Conservation (phyloP, 129 eudicot species). For the Deinandra increscens region DNA sequence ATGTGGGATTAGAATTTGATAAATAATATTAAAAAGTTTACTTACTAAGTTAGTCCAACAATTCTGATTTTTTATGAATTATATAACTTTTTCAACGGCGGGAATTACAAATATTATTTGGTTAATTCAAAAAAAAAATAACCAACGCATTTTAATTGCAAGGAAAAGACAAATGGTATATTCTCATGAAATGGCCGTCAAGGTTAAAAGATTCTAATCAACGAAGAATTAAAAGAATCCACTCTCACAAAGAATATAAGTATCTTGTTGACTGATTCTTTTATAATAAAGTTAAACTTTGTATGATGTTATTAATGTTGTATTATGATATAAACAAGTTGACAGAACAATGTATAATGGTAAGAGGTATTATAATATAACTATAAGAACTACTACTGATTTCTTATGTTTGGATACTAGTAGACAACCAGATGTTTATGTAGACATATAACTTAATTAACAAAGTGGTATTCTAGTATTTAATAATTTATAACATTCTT, state of each 20-base stretch:
- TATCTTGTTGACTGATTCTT: not conserved
- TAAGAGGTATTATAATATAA: not conserved
- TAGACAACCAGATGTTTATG: no score
- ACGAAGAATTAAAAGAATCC: not conserved
- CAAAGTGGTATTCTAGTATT: no score
- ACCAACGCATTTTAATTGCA: not conserved
- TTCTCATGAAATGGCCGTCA: conserved; percentile 28
- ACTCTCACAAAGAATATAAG: not conserved
- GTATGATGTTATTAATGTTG: conserved; percentile 16
- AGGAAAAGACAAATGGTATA: conserved; percentile 21
- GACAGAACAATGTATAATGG: not conserved
- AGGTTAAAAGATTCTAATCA: conserved; percentile 21
- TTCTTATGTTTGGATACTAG: no score
- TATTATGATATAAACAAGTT: not conserved
- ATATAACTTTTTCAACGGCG: no score
- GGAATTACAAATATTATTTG: not conserved
- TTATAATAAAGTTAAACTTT: not conserved
- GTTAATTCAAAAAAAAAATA: not conserved
- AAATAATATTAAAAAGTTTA: no score
- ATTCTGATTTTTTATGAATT: no score
- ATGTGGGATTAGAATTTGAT: no score
- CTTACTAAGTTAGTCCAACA: no score
- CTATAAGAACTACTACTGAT: no score
- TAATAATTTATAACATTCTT: no score
- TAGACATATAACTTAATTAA: no score